Evolutionary conservation across 192 early-diverging fungal species (phyloP).

Genomic region (Rhizoclosmatium globosum): DNA sequence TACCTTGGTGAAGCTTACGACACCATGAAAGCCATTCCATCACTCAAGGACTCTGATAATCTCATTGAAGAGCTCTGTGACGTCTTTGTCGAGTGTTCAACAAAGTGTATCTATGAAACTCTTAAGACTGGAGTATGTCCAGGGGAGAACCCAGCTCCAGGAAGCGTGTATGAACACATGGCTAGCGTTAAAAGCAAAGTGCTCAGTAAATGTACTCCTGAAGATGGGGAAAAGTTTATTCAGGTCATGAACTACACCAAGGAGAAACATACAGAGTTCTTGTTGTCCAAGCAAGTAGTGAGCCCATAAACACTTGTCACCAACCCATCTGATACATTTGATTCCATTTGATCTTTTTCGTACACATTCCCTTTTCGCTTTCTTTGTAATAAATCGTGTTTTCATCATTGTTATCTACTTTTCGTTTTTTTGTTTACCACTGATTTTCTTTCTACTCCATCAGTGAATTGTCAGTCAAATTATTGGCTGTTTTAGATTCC

Average conservation of each 20-base stretch:
- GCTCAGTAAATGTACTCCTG: neutral
- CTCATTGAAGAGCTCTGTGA: constrained; percentile 24
- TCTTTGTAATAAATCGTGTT: too few species aligned
- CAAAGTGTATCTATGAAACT: neutral
- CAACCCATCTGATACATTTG: too few species aligned
- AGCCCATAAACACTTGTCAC: too few species aligned
- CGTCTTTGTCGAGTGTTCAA: neutral
- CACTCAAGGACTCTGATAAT: neutral
- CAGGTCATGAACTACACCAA: neutral
- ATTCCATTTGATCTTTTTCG: too few species aligned
- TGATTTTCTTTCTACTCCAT: too few species aligned
- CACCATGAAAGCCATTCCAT: neutral
- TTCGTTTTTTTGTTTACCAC: too few species aligned
- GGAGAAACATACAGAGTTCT: constrained; percentile 1
- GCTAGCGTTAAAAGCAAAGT: neutral
- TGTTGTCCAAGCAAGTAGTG: neutral
- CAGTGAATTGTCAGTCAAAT: too few species aligned
- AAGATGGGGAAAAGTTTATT: constrained; percentile 3
- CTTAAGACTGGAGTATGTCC: neutral
- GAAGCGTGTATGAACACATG: neutral
- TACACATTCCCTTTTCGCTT: too few species aligned
- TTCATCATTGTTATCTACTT: too few species aligned
- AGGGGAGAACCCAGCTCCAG: neutral
- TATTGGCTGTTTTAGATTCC: too few species aligned
- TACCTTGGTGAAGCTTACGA: constrained; percentile 3